Conservation (phyloP, 176 grass and related monocot species). For the Oryza nivara region DNA sequence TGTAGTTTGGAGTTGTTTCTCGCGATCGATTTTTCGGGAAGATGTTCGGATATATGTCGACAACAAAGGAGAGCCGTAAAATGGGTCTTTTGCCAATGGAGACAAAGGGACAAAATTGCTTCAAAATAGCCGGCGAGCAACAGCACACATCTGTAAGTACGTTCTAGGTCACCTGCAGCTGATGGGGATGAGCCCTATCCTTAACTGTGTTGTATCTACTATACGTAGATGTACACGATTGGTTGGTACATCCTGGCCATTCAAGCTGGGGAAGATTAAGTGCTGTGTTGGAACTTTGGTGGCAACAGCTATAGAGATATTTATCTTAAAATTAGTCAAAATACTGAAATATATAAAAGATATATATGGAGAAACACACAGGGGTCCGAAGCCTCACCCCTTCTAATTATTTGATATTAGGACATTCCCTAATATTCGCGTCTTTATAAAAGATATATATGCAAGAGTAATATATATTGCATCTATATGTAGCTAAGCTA, state of each 20-base stretch:
- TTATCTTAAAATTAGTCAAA: neutral
- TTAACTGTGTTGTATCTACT: conserved; percentile 3
- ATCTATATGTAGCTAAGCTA: neutral
- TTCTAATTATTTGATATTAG: too few relatives aligned
- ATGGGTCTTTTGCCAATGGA: conserved; percentile 21
- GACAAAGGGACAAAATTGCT: neutral
- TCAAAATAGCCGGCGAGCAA: conserved; percentile 30
- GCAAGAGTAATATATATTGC: neutral
- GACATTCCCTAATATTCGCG: too few relatives aligned
- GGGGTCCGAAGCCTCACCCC: too few relatives aligned
- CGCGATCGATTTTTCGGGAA: neutral
- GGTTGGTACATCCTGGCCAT: conserved; percentile 28
- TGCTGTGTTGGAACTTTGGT: conserved; percentile 34
- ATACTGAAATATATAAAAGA: neutral
- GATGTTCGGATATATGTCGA: neutral
- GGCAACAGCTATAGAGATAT: conserved; percentile 28
- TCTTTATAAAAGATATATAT: neutral
- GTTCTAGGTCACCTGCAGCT: conserved; percentile 31
- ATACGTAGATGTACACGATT: conserved; percentile 29
- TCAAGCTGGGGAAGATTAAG: conserved; percentile 2
- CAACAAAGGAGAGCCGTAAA: conserved; percentile 40
- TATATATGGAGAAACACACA: too few relatives aligned
- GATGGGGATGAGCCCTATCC: conserved; percentile 41
- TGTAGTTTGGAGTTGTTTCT: neutral
- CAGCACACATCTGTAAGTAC: conserved; percentile 26